phyloP scores from a whole-genome alignment of 805 yeast genomes.

The Cyberlindnera bimundalis region DNA sequence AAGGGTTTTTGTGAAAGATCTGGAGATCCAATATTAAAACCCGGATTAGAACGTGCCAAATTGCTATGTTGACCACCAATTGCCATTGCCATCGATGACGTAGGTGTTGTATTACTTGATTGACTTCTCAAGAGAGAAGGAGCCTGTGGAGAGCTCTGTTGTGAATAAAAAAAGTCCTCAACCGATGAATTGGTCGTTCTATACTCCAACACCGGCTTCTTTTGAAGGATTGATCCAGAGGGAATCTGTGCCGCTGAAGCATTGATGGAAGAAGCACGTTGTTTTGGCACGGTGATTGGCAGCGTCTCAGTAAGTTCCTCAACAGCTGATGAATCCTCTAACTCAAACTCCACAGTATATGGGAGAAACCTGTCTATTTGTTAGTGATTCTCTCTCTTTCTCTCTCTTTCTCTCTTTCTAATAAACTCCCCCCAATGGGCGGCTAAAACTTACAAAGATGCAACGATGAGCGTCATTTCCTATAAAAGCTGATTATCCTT shows the following conservation, averaged over 20 bases:
- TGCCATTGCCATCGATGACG: not conserved
- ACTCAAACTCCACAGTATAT: constrained; percentile 60
- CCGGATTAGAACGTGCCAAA: constrained; percentile 7
- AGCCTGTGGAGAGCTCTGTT: constrained; percentile 14
- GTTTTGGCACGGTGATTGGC: constrained; percentile 21
- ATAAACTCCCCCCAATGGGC: not conserved
- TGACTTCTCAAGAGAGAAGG: constrained; percentile 7
- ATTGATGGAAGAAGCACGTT: constrained; percentile 18
- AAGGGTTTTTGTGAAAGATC: not conserved
- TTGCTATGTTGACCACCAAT: not conserved
- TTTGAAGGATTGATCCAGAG: constrained; percentile 9
- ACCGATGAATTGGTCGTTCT: constrained; percentile 21
- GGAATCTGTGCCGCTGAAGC: constrained; percentile 20
- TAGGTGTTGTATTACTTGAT: not conserved
- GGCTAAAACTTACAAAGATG: constrained; percentile 51
- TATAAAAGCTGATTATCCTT: not conserved
- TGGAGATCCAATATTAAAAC: constrained; percentile 9
- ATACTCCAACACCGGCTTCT: constrained; percentile 3
- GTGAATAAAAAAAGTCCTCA: constrained; percentile 26
- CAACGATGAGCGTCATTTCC: constrained; percentile 63
- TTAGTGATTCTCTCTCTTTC: not conserved
- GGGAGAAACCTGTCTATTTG: constrained; percentile 53
- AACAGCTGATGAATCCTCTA: constrained; percentile 31
- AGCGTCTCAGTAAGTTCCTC: constrained; percentile 26
- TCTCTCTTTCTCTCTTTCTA: too few relatives aligned